Conservation (phyloP, 345 rosid species). For the Eucalyptus decipiens region DNA sequence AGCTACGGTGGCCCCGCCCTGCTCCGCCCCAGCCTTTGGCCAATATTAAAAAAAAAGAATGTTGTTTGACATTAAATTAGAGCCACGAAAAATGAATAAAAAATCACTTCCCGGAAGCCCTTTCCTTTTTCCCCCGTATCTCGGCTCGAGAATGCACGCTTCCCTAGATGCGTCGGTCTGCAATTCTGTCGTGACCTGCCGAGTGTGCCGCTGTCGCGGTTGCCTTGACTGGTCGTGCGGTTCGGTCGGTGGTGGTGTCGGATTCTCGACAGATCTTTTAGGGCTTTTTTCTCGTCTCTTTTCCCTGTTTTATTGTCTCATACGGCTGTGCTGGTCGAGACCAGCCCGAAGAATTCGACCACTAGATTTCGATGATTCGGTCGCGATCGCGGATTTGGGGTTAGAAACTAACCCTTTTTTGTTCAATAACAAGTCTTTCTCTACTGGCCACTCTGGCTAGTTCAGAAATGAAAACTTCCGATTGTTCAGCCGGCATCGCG, state of each 20-base stretch:
- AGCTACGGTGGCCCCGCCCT: no score
- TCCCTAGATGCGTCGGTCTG: not conserved
- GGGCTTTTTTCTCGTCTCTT: not conserved
- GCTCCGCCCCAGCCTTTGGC: no score
- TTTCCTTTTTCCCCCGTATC: not conserved
- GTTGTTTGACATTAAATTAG: no score
- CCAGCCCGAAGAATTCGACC: not conserved
- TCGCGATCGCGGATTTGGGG: not conserved
- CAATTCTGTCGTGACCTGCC: not conserved
- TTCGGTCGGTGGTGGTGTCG: not conserved
- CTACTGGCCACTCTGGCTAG: conserved; percentile 46
- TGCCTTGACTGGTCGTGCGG: not conserved
- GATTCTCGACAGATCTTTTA: not conserved
- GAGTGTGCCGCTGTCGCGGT: not conserved
- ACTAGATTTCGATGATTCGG: not conserved
- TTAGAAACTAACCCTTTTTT: not conserved
- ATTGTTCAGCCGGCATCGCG: conserved; percentile 49
- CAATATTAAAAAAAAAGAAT: no score
- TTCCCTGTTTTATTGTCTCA: not conserved
- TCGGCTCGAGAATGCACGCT: not conserved
- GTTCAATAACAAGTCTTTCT: conserved; percentile 50
- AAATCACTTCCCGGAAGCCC: not conserved
- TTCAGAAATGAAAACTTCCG: conserved; percentile 53
- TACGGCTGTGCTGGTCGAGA: not conserved
- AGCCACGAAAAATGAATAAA: no score